Percentiles rank a stretch among this genome's conserved stretches.
Conservation (phyloP, 2,329 filamentous ascomycete species). For the Phyllosticta citriasiana region DNA sequence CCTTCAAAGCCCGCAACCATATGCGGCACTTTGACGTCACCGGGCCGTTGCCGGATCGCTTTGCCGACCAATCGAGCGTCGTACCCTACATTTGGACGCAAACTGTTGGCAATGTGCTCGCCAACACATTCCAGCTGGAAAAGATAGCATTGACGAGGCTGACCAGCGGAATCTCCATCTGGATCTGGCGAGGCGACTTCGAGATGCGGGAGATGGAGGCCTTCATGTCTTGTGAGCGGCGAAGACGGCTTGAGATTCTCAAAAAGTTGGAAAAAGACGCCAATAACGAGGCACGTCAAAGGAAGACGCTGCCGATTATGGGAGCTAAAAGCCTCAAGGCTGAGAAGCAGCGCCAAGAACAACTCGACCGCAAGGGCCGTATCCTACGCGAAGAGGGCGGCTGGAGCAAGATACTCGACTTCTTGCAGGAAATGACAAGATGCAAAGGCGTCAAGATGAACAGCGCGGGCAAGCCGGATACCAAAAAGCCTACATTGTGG, state of each 20-base stretch:
- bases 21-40: background rate
- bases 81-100: background rate
- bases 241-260: background rate
- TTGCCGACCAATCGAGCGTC: background rate
- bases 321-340: background rate
- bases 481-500: too few relatives aligned
- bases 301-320: background rate
- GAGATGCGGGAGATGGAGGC: background rate
- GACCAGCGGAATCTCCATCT: background rate
- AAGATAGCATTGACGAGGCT: background rate
- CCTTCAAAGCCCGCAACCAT: background rate
- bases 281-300: background rate
- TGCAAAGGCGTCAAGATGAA: too few relatives aligned
- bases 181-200: background rate
- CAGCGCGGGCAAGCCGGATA: too few relatives aligned
- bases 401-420: background rate
- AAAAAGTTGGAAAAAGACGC: background rate
- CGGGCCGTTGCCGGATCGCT: background rate
- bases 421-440: too few relatives aligned
- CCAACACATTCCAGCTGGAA: background rate
- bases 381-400: background rate
- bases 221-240: background rate
- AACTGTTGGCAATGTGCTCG: background rate
- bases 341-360: background rate
- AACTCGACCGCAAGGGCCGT: background rate